Percentiles rank a stretch among this genome's conserved stretches.
These are phyloP conservation scores for Strigomonas culicis DNA, from an alignment of 208 protist genomes.

Conservation along the genomic window DNA sequence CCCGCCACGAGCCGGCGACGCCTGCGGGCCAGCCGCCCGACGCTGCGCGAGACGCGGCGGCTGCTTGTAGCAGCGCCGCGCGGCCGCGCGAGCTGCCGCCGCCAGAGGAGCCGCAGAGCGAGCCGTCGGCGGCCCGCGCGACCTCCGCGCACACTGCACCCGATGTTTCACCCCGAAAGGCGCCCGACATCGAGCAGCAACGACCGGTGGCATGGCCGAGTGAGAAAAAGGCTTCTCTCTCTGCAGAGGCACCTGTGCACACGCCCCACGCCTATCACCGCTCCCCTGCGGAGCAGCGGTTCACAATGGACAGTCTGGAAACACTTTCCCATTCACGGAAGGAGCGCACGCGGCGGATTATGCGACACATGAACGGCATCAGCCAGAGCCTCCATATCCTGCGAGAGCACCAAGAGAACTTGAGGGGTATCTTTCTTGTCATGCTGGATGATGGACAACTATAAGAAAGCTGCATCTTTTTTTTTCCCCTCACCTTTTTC, in stretches of 20 bases:
- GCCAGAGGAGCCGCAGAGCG: too few species aligned
- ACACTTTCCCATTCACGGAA: neutral
- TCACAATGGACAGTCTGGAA: neutral
- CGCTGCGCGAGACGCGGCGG: too few species aligned
- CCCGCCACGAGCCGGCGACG: too few species aligned
- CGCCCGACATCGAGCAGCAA: neutral
- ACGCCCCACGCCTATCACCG: too few species aligned
- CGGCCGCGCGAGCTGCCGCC: too few species aligned
- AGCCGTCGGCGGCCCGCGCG: too few species aligned
- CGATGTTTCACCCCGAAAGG: too few species aligned
- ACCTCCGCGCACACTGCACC: too few species aligned
- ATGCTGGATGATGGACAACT: constrained; percentile 6
- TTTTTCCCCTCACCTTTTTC: constrained; percentile 6
- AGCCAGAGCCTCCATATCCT: neutral
- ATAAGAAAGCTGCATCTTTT: constrained; percentile 1
- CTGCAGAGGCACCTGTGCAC: too few species aligned
- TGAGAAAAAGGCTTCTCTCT: neutral
- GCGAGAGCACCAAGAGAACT: neutral
- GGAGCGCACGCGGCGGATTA: neutral
- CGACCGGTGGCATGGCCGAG: neutral
- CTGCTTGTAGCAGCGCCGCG: too few species aligned
- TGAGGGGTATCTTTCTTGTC: constrained; percentile 7
- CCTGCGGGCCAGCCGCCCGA: too few species aligned
- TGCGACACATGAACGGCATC: constrained; percentile 5
- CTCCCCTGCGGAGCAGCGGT: neutral